phyloP scores from a whole-genome alignment of 352 stramenopile species.

The Lagenidium giganteum region DNA sequence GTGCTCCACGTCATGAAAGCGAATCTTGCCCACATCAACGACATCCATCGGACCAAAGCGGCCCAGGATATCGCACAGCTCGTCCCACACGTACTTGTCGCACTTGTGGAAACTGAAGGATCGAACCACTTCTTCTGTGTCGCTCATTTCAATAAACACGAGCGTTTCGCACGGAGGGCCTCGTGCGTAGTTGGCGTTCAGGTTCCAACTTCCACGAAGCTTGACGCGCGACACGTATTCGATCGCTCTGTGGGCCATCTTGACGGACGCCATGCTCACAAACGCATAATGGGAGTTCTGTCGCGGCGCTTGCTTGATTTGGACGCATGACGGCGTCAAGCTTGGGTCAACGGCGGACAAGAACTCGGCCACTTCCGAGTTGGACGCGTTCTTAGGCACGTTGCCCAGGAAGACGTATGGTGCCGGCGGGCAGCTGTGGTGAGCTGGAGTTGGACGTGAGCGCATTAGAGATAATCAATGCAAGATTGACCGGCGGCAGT shows the following conservation, averaged over 20 bases:
- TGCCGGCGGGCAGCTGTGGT: constrained; percentile 51
- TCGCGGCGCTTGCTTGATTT: constrained; percentile 45
- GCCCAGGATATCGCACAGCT: constrained; percentile 34
- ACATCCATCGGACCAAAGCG: constrained; percentile 42
- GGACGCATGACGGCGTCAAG: constrained; percentile 36
- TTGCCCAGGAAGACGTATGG: constrained; percentile 74
- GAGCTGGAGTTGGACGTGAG: too few species aligned
- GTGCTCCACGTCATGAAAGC: constrained; percentile 42
- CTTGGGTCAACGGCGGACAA: constrained; percentile 41
- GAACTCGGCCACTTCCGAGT: constrained; percentile 46
- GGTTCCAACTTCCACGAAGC: constrained; percentile 22
- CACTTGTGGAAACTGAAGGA: constrained; percentile 40
- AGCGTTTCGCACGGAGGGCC: constrained; percentile 58
- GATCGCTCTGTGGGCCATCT: constrained; percentile 52
- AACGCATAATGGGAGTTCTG: constrained; percentile 54
- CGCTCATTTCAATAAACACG: constrained; percentile 53
- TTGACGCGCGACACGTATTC: constrained; percentile 32
- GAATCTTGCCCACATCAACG: constrained; percentile 35
- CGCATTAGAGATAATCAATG: too few species aligned
- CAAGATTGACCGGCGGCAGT: too few species aligned
- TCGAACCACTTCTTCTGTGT: constrained; percentile 32
- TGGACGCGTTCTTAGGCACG: constrained; percentile 32
- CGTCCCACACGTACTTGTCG: constrained; percentile 38
- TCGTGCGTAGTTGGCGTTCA: constrained; percentile 69
- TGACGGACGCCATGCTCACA: constrained; percentile 46